Evolutionary conservation across 257 asterid species (phyloP), one percentile per base, ranked within the genome.

Genomic region (Solanum chilense): DNA sequence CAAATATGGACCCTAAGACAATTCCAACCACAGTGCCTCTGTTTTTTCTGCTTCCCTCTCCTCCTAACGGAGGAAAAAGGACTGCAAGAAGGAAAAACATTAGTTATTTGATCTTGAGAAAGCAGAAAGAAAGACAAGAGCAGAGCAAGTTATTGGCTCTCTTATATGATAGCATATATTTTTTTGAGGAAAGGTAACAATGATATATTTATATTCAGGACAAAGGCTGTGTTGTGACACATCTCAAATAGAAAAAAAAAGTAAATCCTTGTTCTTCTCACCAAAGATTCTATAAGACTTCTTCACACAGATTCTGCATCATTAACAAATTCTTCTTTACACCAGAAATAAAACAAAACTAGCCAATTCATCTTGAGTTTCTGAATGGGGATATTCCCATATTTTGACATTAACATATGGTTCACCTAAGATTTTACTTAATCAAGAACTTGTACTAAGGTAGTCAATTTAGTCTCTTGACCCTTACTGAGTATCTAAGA

Each of bases 11-110:
- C 62, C 91, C 95, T 44, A 92, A 68, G 33, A 91, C 49, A 47
- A 91, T 90, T 87, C 93, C 95, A 14, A 90, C 90, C 90, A 93
- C 69, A 1, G 86, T 87, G 8, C 93, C 93, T 91, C 89, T 92
- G 89, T 86, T 87, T 44, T 70, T 88, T 87, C 93, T 90, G 70
- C 37, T 18, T 31, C 89, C 44, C 31, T 45, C 75, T 76, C 11
- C 69, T 60, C 88, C 88, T 39, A 90, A 27, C 29, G 92, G 44
- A 15, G 93, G 94, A 82, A 92, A 93, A 60, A 88, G 44, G 86
- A 89, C 94, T 93, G 90, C 88, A 85, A 83, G 76, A 64, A 83
- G 9, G 29, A 68, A 71, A 33, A 71, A 33, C 3, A 85, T 71
- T 85, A 0, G 9, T 42, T 21, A 85, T 27, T 60, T 68, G 25